Evolutionary conservation across 2,329 filamentous ascomycete genomes (phyloP).

Genomic region (Diaporthe ampelina): DNA sequence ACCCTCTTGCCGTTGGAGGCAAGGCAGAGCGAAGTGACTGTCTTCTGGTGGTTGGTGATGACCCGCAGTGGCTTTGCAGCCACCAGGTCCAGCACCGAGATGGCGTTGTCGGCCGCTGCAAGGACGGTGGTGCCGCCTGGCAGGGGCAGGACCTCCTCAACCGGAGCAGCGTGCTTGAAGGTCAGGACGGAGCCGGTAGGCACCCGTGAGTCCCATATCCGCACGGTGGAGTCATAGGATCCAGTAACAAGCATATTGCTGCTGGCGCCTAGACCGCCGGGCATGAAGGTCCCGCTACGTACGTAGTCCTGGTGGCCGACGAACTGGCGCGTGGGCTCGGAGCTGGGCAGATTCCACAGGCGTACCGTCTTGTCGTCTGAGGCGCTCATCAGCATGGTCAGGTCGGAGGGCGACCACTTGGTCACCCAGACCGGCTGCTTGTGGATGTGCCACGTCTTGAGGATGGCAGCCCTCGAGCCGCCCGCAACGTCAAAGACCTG

Average conservation of each 20-base stretch:
- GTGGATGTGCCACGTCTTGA: constrained; percentile 96
- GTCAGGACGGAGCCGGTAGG: constrained; percentile 82
- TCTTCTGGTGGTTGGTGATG: constrained; percentile 97
- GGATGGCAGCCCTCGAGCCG: constrained; percentile 81
- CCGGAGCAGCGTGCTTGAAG: constrained; percentile 91
- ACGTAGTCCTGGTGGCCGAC: constrained; percentile 94
- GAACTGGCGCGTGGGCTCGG: constrained; percentile 82
- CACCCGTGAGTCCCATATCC: constrained; percentile 90
- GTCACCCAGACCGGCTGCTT: constrained; percentile 95
- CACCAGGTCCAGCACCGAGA: constrained; percentile 93
- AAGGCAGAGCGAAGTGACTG: constrained; percentile 87
- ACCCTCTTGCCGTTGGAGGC: constrained; percentile 86
- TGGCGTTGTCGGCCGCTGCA: constrained; percentile 85
- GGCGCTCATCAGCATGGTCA: constrained; percentile 88
- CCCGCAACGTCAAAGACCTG: constrained; percentile 90
- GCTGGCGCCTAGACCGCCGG: constrained; percentile 71
- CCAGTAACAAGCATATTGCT: constrained; percentile 86
- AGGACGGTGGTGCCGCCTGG: constrained; percentile 88
- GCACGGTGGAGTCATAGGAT: constrained; percentile 94
- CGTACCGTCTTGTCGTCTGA: constrained; percentile 94
- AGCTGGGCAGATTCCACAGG: constrained; percentile 91
- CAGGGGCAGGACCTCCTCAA: constrained; percentile 91
- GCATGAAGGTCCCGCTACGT: constrained; percentile 87
- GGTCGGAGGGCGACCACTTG: constrained; percentile 89
- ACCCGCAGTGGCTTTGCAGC: constrained; percentile 89